Evolutionary conservation across 768 basidiomycete genomes (phyloP).

Genomic region (Pisolithus marmoratus): DNA sequence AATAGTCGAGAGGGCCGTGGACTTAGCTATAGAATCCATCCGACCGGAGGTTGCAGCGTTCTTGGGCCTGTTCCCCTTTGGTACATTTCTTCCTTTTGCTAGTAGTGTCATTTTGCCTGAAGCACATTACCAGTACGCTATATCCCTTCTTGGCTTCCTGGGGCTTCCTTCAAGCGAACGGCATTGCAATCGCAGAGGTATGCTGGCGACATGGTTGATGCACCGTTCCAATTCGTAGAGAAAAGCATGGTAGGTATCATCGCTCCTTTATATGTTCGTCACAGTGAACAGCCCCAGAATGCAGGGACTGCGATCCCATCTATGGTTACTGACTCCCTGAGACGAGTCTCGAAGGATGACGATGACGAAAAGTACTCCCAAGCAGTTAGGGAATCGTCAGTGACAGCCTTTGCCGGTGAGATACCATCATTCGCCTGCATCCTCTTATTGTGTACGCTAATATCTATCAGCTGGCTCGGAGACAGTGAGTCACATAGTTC

Average conservation of each 20-base stretch:
- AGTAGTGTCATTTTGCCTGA: not conserved
- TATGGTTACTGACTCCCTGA: constrained; percentile 23
- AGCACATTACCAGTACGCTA: constrained; percentile 21
- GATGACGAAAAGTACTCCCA: constrained; percentile 6
- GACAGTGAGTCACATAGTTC: constrained; percentile 14
- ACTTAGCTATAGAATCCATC: constrained; percentile 16
- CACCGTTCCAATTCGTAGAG: constrained; percentile 30
- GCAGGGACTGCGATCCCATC: constrained; percentile 20
- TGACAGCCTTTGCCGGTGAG: constrained; percentile 26
- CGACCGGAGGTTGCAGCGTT: constrained; percentile 26
- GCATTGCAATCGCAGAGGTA: constrained; percentile 20
- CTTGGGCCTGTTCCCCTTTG: constrained; percentile 33
- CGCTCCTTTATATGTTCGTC: not conserved
- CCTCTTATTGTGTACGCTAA: not conserved
- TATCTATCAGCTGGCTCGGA: constrained; percentile 22
- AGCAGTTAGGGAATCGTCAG: constrained; percentile 24
- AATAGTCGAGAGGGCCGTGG: constrained; percentile 20
- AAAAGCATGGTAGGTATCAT: constrained; percentile 22
- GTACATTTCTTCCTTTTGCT: constrained; percentile 15
- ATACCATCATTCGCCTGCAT: not conserved
- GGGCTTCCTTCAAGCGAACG: constrained; percentile 29
- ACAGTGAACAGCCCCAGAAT: constrained; percentile 5
- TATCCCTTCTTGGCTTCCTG: constrained; percentile 37
- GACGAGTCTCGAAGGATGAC: constrained; percentile 6
- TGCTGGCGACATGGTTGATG: constrained; percentile 18